These are phyloP conservation scores for Penicillium taxi DNA, from an alignment of 495 filamentous ascomycete genomes.

Conservation along the genomic window DNA sequence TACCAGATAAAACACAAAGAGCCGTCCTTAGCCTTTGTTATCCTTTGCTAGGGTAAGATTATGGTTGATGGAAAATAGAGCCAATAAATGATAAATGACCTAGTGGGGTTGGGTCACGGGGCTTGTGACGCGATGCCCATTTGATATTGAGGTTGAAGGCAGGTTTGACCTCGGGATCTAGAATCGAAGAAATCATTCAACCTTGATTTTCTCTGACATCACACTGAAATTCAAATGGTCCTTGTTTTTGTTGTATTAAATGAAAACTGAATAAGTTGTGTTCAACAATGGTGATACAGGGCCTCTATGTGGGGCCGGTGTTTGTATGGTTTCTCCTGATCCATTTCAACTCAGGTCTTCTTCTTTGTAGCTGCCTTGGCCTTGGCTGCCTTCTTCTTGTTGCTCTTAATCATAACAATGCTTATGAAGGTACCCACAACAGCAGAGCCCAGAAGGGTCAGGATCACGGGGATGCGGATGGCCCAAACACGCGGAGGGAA, in stretches of 20 bases:
- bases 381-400: constrained; percentile 93
- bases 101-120: no score
- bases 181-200: no score
- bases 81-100: no score
- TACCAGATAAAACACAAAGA: no score
- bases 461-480: constrained; percentile 94
- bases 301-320: constrained; percentile 3
- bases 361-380: constrained; percentile 66
- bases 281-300: constrained; percentile 9
- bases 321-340: constrained; percentile 7
- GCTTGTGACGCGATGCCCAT: no score
- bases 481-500: constrained; percentile 98
- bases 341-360: constrained; percentile 48
- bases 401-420: constrained; percentile 98
- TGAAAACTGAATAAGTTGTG: neutral
- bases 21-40: no score
- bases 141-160: no score
- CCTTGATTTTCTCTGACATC: no score
- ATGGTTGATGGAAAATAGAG: no score
- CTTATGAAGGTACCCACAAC: constrained; percentile 95
- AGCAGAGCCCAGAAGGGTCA: constrained; percentile 82
- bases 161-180: no score
- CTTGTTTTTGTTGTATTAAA: constrained; percentile 8
- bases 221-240: no score
- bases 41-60: no score